Percentiles rank a stretch among this genome's conserved stretches.
phyloP scores from a whole-genome alignment of 2,329 filamentous ascomycete genomes.

The Dothidotthia symphoricarpi region DNA sequence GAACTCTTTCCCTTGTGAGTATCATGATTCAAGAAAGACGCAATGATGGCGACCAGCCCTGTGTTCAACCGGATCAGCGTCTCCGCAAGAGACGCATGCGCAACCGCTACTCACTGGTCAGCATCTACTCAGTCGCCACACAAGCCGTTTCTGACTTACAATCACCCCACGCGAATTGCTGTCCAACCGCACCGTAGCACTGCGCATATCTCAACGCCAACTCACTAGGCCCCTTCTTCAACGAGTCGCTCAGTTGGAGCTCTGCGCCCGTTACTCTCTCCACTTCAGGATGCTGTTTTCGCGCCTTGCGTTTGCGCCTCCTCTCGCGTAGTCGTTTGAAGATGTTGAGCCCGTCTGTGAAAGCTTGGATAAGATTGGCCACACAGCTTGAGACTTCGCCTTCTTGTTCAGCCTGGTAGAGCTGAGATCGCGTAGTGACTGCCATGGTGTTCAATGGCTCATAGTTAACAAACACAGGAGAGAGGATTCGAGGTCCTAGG shows the following conservation, averaged over 20 bases:
- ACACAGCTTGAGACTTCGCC: conserved; percentile 39
- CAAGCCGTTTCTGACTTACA: conserved; percentile 30
- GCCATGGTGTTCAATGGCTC: conserved; percentile 23
- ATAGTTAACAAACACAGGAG: conserved; percentile 5
- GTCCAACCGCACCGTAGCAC: conserved; percentile 36
- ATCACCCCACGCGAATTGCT: conserved; percentile 46
- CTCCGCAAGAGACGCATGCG: conserved; percentile 48
- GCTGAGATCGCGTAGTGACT: conserved; percentile 17
- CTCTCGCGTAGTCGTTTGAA: conserved; percentile 45
- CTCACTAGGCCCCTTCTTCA: conserved; percentile 45
- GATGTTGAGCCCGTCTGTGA: conserved; percentile 47
- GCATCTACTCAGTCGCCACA: background rate
- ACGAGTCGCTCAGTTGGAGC: conserved; percentile 40
- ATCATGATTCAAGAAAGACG: conserved; percentile 44
- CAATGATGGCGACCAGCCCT: conserved; percentile 49
- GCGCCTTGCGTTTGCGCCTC: conserved; percentile 32
- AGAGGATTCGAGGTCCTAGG: conserved; percentile 10
- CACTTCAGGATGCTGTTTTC: conserved; percentile 16
- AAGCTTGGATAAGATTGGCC: conserved; percentile 46
- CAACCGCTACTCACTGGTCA: conserved; percentile 37
- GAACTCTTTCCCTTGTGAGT: conserved; percentile 30
- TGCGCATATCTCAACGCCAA: conserved; percentile 45
- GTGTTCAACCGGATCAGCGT: conserved; percentile 49
- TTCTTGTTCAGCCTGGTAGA: conserved; percentile 18
- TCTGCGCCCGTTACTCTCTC: conserved; percentile 35